Conservation (phyloP, 805 yeast genomes). For the Candida alai region DNA sequence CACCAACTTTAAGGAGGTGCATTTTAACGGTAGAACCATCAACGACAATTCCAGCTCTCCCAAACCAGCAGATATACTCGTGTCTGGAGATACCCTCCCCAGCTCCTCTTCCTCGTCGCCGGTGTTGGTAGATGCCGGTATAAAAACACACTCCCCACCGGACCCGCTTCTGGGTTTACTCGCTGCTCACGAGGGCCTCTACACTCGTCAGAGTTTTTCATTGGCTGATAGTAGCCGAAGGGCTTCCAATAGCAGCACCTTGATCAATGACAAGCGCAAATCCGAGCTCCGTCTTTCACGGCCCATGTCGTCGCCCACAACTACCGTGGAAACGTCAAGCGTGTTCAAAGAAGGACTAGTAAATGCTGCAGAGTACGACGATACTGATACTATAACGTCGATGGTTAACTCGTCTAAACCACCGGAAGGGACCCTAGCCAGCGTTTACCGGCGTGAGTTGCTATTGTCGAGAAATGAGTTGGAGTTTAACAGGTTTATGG, state of each 20-base stretch:
- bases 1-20: too few species aligned
- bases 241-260: conserved; percentile 4
- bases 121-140: too few species aligned
- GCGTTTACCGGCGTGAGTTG: conserved; percentile 56
- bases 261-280: conserved; percentile 13
- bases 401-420: neutral
- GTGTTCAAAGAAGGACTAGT: conserved; percentile 12
- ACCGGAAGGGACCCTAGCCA: conserved; percentile 23
- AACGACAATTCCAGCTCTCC: too few species aligned
- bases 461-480: conserved; percentile 55
- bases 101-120: too few species aligned
- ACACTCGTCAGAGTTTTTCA: too few species aligned
- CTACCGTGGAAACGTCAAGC: conserved; percentile 19
- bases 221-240: too few species aligned
- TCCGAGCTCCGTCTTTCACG: conserved; percentile 12
- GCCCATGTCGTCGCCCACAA: conserved; percentile 19
- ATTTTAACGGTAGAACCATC: too few species aligned
- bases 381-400: conserved; percentile 1
- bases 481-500: conserved; percentile 54
- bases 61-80: too few species aligned
- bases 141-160: too few species aligned
- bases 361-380: conserved; percentile 1
- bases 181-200: too few species aligned
- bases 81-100: too few species aligned
- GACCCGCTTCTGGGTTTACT: too few species aligned